phyloP scores from a whole-genome alignment of 257 asterid species.

The Lithospermum erythrorhizon region DNA sequence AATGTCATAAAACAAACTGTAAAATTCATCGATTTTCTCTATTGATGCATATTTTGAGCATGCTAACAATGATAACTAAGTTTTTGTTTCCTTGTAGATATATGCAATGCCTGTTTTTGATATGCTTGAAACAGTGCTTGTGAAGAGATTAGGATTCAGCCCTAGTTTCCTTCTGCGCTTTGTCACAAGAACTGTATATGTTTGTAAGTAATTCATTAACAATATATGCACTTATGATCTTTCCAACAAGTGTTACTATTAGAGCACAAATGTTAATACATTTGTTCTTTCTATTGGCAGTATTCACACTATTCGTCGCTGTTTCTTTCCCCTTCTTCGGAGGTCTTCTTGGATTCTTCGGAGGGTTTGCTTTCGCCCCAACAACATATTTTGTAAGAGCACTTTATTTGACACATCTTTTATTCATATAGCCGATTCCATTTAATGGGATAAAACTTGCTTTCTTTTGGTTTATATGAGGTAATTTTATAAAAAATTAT shows the following conservation, averaged over 20 bases:
- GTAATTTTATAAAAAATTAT: not conserved
- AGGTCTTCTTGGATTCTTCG: constrained; percentile 81
- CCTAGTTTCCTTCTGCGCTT: constrained; percentile 66
- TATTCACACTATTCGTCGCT: constrained; percentile 73
- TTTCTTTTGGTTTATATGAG: no score
- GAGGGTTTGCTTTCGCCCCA: constrained; percentile 95
- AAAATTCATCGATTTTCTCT: no score
- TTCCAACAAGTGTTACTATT: no score
- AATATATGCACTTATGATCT: not conserved
- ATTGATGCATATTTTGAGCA: no score
- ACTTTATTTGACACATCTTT: not conserved
- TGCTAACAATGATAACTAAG: not conserved
- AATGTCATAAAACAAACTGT: no score
- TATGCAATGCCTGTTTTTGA: constrained; percentile 94
- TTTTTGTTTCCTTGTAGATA: constrained; percentile 27
- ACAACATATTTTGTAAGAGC: constrained; percentile 82
- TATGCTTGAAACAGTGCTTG: constrained; percentile 75
- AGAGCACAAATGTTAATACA: not conserved
- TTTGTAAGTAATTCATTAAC: constrained; percentile 34
- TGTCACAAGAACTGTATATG: constrained; percentile 49
- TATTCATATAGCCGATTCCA: no score
- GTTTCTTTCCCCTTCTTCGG: constrained; percentile 91
- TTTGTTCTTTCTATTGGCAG: constrained; percentile 26
- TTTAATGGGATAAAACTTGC: no score
- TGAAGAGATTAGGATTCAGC: constrained; percentile 52